Base-by-base conservation (phyloP, 202 grass and related monocot genomes). In the Setaria italica region DNA sequence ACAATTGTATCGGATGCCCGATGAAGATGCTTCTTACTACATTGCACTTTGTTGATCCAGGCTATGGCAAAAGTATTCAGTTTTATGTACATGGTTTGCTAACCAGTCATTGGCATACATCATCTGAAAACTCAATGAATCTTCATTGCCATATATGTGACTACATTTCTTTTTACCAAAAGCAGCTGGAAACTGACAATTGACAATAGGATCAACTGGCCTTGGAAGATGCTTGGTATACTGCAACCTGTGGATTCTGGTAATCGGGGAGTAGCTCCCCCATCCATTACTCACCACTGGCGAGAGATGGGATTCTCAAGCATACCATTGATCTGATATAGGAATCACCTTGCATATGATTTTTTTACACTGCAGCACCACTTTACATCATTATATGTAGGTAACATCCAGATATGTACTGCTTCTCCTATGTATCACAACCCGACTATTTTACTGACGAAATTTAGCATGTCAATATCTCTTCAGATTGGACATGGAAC, bases 151-250 rank as follows among this genome's bases (percentile, higher is more conserved):
- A 82, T 50, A 45, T 57, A 63, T 76, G 16, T 72, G 4, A 3
- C 21, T 69, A 62, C 43, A 57, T 65, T 43, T 63, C 43, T 43
- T 56, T 77, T 45, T 56, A 62, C 80, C 6, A 15, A 78, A 64
- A 79, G 62, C 55, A 72, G 47, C 66, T 78, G 74, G 55, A 63
- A 79, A 66, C 46, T 74, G 35, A 9, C 21, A 65, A 70, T 50
- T 72, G 12, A 47, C 39, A 59, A 85, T 59, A 48, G 51, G 37
- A 71, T 85, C 66, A 79, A 19, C 8, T 71, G 42, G 2, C 39
- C 32, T 29, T 51, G 56, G 49, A 32, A 72, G 13, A 64, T 32
- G 35, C 13, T 11, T 46, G 41, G 20, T 42, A 59, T 46, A 60
- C n/a, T 70, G n/a, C 33, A 51, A 11, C 42, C 29, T 69, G 41